Evolutionary conservation across 129 eudicot species (phyloP).

Genomic region (Flaveria trinervia): DNA sequence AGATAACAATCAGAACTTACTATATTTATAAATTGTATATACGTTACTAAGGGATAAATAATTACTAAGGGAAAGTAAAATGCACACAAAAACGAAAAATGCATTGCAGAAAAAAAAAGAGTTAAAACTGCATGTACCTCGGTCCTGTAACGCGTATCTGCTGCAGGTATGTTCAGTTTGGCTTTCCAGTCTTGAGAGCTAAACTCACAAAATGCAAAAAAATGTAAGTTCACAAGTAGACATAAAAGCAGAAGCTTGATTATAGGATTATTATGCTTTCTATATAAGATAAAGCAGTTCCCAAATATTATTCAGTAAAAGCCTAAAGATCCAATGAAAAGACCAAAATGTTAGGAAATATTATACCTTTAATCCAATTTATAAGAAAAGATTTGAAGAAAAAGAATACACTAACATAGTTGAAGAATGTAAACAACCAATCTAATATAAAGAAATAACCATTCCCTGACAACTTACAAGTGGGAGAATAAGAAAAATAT

Average conservation of each 20-base stretch:
- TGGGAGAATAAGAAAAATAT: not conserved
- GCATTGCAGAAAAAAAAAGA: not conserved
- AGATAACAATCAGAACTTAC: not conserved
- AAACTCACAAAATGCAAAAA: conserved; percentile 21
- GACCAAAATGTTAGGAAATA: not conserved
- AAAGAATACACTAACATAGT: conserved; percentile 11
- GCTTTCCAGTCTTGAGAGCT: conserved; percentile 76
- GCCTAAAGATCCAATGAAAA: conserved; percentile 11
- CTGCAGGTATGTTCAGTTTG: conserved; percentile 45
- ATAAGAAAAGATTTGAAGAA: not conserved
- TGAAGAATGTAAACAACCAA: not conserved
- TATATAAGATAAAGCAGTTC: not conserved
- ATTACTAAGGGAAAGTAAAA: not conserved
- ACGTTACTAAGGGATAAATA: not conserved
- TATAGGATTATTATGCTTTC: not conserved
- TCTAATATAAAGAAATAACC: not conserved
- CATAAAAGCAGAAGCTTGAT: not conserved
- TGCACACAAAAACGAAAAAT: not conserved
- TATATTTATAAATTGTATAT: not conserved
- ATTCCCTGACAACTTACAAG: conserved; percentile 3
- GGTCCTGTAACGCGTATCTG: conserved; percentile 56
- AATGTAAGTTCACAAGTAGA: conserved; percentile 17
- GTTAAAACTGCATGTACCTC: conserved; percentile 46
- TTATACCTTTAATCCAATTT: not conserved
- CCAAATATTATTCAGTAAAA: not conserved